Conservation (phyloP, 2,329 filamentous ascomycete species). For the Myrmaecium sp. region DNA sequence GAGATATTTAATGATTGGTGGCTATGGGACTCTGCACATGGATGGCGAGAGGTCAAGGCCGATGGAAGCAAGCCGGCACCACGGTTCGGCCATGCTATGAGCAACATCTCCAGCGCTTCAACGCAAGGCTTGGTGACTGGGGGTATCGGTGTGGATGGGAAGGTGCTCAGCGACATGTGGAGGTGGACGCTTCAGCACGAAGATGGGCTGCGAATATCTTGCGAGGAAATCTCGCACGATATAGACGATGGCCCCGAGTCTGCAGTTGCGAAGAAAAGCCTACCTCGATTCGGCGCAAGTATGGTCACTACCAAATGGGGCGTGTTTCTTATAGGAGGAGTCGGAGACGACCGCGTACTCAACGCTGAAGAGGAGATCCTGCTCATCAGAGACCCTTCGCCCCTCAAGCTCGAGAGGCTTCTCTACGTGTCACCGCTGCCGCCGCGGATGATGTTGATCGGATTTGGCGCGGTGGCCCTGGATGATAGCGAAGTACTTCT, state of each 20-base stretch:
- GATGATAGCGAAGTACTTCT: constrained; percentile 39
- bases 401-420: not conserved
- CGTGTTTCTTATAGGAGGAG: constrained; percentile 36
- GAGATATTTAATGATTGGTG: constrained; percentile 24
- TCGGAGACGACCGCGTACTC: constrained; percentile 28
- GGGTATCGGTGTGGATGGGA: constrained; percentile 50
- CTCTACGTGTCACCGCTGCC: constrained; percentile 4
- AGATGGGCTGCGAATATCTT: too few species aligned
- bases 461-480: constrained; percentile 39
- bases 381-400: constrained; percentile 10
- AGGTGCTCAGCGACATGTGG: constrained; percentile 45
- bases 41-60: constrained; percentile 32
- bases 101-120: constrained; percentile 20
- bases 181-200: constrained; percentile 36
- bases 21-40: constrained; percentile 29
- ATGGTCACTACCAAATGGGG: constrained; percentile 22
- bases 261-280: too few species aligned
- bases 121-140: constrained; percentile 50
- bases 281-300: too few species aligned
- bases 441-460: constrained; percentile 52
- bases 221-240: too few species aligned
- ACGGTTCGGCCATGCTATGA: constrained; percentile 41
- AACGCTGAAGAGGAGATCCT: constrained; percentile 37
- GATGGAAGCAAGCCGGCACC: constrained; percentile 24
- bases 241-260: too few species aligned